Evolutionary conservation across 106 monocot genomes (phyloP).

Genomic region (Chionographis japonica): DNA sequence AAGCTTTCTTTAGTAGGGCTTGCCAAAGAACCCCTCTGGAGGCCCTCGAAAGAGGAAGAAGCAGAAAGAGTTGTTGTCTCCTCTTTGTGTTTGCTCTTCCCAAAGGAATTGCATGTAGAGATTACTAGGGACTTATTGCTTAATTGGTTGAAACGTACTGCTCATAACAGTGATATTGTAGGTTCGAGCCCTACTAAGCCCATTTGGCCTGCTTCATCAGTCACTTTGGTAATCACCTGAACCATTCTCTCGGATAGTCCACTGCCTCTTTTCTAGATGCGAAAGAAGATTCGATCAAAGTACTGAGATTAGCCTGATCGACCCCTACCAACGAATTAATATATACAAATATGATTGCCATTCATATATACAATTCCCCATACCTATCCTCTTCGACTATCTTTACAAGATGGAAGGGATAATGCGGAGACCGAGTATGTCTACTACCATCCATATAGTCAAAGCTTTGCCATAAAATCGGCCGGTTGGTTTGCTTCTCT

Average conservation of each 20-base stretch:
- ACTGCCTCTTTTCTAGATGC: background rate
- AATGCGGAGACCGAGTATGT: background rate
- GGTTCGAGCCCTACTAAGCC: conserved; percentile 8
- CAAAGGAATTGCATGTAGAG: background rate
- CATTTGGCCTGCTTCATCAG: conserved; percentile 3
- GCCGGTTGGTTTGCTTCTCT: background rate
- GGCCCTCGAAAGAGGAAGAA: no score
- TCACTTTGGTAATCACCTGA: background rate
- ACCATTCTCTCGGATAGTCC: background rate
- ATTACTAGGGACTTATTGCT: background rate
- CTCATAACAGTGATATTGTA: conserved; percentile 9
- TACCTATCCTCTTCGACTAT: no score
- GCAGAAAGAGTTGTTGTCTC: no score
- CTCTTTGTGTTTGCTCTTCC: no score
- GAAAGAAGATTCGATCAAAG: background rate
- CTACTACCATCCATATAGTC: background rate
- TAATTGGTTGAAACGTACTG: conserved; percentile 7
- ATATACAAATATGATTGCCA: no score
- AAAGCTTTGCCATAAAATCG: background rate
- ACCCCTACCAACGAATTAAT: no score
- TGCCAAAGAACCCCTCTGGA: no score
- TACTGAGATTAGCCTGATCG: background rate
- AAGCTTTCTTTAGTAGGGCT: background rate
- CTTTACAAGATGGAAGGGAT: no score
- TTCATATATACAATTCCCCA: no score